Percentiles rank a stretch among this genome's conserved stretches.
Conservation (phyloP, 2,329 filamentous ascomycete genomes). For the Pseudocercospora macadamiae region DNA sequence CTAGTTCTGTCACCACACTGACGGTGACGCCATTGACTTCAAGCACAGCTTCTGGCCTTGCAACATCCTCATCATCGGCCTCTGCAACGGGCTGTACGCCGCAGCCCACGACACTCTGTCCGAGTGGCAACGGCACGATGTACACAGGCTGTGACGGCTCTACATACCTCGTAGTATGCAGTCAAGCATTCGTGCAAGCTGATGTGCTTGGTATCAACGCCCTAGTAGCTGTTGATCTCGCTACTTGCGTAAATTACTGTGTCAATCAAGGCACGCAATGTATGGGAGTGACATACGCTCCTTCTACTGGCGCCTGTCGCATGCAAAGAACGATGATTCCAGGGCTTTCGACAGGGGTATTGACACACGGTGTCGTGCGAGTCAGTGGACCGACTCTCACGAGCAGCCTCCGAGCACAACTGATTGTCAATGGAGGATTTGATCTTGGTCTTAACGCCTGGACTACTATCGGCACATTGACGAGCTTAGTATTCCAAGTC, state of each 20-base stretch:
- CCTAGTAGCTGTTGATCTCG: background rate
- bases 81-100: background rate
- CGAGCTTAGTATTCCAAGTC: background rate
- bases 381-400: background rate
- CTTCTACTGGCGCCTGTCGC: background rate
- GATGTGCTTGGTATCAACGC: background rate
- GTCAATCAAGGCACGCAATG: conserved; percentile 2
- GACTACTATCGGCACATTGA: background rate
- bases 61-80: background rate
- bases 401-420: background rate
- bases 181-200: background rate
- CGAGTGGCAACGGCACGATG: background rate
- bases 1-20: background rate
- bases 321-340: background rate
- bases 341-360: background rate
- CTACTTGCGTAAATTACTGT: background rate
- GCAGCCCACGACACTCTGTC: background rate
- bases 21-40: background rate
- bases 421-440: background rate
- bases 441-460: background rate
- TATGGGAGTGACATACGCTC: background rate
- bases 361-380: background rate
- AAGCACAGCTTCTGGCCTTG: background rate
- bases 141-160: conserved; percentile 1
- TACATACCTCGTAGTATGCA: background rate